phyloP scores from a whole-genome alignment of 2,329 filamentous ascomycete species.

The Pseudogymnoascus verrucosus region DNA sequence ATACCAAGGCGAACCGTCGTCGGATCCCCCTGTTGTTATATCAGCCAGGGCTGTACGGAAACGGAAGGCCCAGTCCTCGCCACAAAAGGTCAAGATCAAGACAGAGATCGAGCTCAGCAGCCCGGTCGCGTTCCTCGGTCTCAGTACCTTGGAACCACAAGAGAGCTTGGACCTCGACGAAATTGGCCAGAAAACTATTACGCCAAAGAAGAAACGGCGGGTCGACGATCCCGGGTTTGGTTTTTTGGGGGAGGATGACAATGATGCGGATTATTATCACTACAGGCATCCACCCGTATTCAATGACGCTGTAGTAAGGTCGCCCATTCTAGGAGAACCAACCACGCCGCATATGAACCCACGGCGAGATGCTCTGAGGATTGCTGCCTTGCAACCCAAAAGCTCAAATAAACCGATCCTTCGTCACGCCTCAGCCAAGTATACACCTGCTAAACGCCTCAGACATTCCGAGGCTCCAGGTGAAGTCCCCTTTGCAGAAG shows the following conservation, averaged over 20 bases:
- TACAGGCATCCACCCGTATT: background rate
- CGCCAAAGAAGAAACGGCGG: slow-evolving; percentile 25
- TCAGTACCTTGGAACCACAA: slow-evolving; percentile 14
- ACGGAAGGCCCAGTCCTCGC: slow-evolving; percentile 12
- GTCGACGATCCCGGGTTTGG: background rate
- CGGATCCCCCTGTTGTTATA: slow-evolving; percentile 21
- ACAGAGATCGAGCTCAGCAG: slow-evolving; percentile 23
- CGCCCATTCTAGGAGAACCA: background rate
- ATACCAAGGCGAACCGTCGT: slow-evolving; percentile 11
- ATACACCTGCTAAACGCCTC: background rate
- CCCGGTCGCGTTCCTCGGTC: slow-evolving; percentile 19
- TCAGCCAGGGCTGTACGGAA: slow-evolving; percentile 22
- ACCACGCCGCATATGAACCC: slow-evolving; percentile 11
- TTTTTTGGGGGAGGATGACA: background rate
- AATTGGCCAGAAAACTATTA: slow-evolving; percentile 27
- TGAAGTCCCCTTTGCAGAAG: slow-evolving; percentile 16
- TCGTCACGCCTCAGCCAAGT: slow-evolving; percentile 17
- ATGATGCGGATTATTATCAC: background rate
- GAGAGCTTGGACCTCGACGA: slow-evolving; percentile 31
- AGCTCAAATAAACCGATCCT: slow-evolving; percentile 23
- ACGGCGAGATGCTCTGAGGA: background rate
- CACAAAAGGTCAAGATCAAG: slow-evolving; percentile 20
- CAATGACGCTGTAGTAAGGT: background rate
- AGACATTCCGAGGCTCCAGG: background rate
- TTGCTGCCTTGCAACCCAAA: slow-evolving; percentile 19